Base-by-base conservation (phyloP, 2,329 filamentous ascomycete genomes). In the Curvularia verruculosa region DNA sequence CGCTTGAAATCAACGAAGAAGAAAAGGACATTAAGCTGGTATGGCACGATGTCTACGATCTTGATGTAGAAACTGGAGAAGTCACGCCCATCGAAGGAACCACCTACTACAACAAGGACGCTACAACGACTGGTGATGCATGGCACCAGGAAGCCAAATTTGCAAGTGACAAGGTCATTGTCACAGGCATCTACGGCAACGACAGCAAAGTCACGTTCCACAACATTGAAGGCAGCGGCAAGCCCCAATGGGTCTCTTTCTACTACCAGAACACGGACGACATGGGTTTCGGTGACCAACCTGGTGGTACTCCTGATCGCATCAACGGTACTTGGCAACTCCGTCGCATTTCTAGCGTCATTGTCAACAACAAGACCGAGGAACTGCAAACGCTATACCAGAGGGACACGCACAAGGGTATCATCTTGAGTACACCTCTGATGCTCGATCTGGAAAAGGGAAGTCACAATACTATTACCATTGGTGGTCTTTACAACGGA, bases 191-290 rank as follows among this genome's bases (percentile, higher is more conserved):
- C 53, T 79, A 81, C 54, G 83, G 82, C 12, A 85, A 85, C 55
- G 80, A 82, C 56, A 84, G 81, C 69, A 85, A 80, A 0, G 79
- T 83, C 10, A 83, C 80, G 0, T 84, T 85, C 64, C 70, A 76
- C 4, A 73, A 75, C 5, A 77, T 85, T 39, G 71, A 82, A 63
- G 83, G 83, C 8, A 72, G 75, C 0, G 83, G 82, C 2, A 79
- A 80, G 54, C 79, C 80, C 1, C 83, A 85, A 66, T 85, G 83
- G 83, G 79, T 85, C 1, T 83, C 82, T 0, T 85, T 85, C 68
- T 82, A 85, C 68, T 84, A 85, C 61, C 82, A 85, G 58, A 85
- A 86, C 69, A 85, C 78, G 2, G 84, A 86, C 48, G 84, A 86
- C 56, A 85, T 86, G 82, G 84, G 84, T 2, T 87, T 84, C 52